Conservation (phyloP, 2,329 filamentous ascomycete genomes). For the Diplodia sapinea region DNA sequence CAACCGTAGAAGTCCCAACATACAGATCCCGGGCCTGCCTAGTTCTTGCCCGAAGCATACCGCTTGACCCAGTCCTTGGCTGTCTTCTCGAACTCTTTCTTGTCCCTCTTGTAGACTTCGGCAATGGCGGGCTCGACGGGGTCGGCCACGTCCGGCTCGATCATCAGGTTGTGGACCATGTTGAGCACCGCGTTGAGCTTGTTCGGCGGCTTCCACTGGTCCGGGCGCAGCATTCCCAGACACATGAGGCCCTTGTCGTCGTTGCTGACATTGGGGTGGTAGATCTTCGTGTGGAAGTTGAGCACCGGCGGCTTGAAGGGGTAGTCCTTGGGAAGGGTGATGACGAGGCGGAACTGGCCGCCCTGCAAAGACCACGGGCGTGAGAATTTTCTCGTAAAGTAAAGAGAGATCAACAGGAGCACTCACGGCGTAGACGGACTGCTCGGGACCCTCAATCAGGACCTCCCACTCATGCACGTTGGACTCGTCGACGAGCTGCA, state of each 20-base stretch:
- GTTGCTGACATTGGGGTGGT: constrained; percentile 94
- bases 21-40: not conserved
- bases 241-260: constrained; percentile 86
- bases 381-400: constrained; percentile 30
- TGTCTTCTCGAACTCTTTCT: constrained; percentile 72
- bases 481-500: constrained; percentile 65
- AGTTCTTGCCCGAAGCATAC: constrained; percentile 63
- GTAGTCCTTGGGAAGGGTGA: constrained; percentile 79
- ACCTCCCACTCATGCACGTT: constrained; percentile 73
- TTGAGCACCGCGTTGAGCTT: constrained; percentile 77
- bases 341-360: constrained; percentile 74
- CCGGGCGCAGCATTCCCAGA: constrained; percentile 78
- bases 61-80: constrained; percentile 75
- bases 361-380: constrained; percentile 52
- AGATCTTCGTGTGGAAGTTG: constrained; percentile 86
- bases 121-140: constrained; percentile 86
- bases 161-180: constrained; percentile 74
- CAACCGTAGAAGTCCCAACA: constrained; percentile 10
- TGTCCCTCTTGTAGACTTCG: constrained; percentile 77
- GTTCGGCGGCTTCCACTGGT: constrained; percentile 90
- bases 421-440: constrained; percentile 68
- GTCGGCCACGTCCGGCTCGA: constrained; percentile 86
- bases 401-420: constrained; percentile 8
- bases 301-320: constrained; percentile 87
- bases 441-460: constrained; percentile 68